Conservation (phyloP, 768 basidiomycete species). For the Leccinum sublutescens region DNA sequence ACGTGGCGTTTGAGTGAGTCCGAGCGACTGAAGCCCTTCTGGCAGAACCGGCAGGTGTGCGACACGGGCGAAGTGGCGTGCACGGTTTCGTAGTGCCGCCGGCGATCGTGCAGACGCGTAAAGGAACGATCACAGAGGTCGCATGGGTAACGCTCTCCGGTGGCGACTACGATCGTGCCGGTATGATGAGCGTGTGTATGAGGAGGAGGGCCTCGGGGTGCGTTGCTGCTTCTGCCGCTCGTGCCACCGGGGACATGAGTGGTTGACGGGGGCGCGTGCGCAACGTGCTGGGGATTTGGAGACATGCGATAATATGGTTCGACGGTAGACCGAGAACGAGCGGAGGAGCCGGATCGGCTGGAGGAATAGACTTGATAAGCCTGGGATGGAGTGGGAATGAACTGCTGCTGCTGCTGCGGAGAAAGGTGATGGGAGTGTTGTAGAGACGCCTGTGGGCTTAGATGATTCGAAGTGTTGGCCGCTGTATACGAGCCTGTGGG, state of each 20-base stretch:
- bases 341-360: slow-evolving; percentile 26
- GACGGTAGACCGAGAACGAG: slow-evolving; percentile 29
- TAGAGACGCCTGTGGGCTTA: slow-evolving; percentile 17
- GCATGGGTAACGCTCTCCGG: slow-evolving; percentile 66
- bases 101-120: slow-evolving; percentile 77
- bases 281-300: slow-evolving; percentile 35
- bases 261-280: slow-evolving; percentile 17
- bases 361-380: slow-evolving; percentile 36
- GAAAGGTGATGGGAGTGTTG: slow-evolving; percentile 18
- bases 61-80: slow-evolving; percentile 61
- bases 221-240: slow-evolving; percentile 13
- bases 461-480: slow-evolving; percentile 13
- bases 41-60: slow-evolving; percentile 71
- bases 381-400: slow-evolving; percentile 52
- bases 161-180: slow-evolving; percentile 14
- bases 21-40: slow-evolving; percentile 74
- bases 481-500: slow-evolving; percentile 23
- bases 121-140: slow-evolving; percentile 77
- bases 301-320: slow-evolving; percentile 43
- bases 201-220: slow-evolving; percentile 7
- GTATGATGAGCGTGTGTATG: slow-evolving; percentile 11
- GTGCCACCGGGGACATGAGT: slow-evolving; percentile 12
- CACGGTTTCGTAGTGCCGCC: slow-evolving; percentile 78
- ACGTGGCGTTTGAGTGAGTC: slow-evolving; percentile 82
- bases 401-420: slow-evolving; percentile 30